Base-by-base conservation (phyloP, 495 filamentous ascomycete species). In the Chaetomidium leptoderma region DNA sequence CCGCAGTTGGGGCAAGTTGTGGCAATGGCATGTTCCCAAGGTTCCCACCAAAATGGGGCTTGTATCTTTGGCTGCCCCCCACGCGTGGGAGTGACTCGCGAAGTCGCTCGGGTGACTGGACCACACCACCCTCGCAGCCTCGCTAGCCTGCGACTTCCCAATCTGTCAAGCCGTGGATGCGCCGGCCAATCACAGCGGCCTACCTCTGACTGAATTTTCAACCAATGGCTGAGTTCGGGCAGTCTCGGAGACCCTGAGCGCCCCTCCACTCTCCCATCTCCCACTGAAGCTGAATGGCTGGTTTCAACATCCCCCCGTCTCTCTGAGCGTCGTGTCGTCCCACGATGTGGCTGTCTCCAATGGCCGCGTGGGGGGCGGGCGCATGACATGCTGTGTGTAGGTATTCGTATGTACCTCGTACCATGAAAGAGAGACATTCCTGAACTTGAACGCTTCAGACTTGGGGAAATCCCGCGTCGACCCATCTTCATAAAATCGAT, bases 151-250 rank as follows among this genome's bases (percentile, higher is more conserved):
- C 48, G 37, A 52, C 47, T 57, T 63, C 63, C 63, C 53, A 48
- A 63, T 66, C 63, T 26, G 63, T 63, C 60, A 57, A 53, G 63
- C 57, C 53, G 54, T 58, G 63, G 16, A 35, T 14, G 46, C 33
- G 8, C 40, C 24, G 53, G 26, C 53, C 48, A 50, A 56, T 57
- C 52, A 57, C 5, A 53, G 23, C 17, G 6, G 21, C 17, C 4
- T 29, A 42, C 26, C 9, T 13, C n/a, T 19, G 14, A 5, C 47
- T n/a, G 46, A 52, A 13, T 53, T 60, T 53, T 33, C 37, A 57
- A 42, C 59, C 60, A 63, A 58, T 65, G 49, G 51, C 32, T 36
- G 23, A 24, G 21, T n/a, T 32, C 52, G 58, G 36, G 33, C 59
- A 27, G 53, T 46, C 14, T 53, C 44, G 53, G 30, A 57, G n/a